A percentile compares a stretch with the other conserved stretches of the same genome.
Evolutionary conservation across 805 yeast genomes (phyloP).

Genomic region (Kuraishia piskuri): DNA sequence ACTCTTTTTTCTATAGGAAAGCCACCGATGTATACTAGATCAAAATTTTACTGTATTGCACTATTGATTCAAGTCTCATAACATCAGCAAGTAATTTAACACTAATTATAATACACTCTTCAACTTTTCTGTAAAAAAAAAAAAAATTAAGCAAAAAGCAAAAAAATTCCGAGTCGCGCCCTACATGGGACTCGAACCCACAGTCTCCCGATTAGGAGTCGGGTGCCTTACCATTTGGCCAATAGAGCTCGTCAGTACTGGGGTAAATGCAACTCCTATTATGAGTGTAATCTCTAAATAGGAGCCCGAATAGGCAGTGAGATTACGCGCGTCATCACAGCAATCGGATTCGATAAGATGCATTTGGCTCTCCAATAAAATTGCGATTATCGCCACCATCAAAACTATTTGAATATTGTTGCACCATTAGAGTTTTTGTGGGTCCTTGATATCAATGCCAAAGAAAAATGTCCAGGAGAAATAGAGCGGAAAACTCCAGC

Average conservation of each 20-base stretch:
- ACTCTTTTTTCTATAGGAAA: not conserved
- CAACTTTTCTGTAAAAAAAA: not conserved
- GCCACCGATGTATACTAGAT: no score
- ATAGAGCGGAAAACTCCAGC: slow-evolving; percentile 3
- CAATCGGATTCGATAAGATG: not conserved
- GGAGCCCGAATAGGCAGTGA: not conserved
- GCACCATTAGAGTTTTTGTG: no score
- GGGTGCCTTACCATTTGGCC: slow-evolving; percentile 40
- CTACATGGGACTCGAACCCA: slow-evolving; percentile 34
- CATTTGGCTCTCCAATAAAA: not conserved
- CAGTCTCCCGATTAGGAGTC: slow-evolving; percentile 38
- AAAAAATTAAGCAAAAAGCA: not conserved
- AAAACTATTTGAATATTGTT: no score
- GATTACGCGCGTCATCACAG: not conserved
- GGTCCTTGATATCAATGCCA: no score
- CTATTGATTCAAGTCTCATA: not conserved
- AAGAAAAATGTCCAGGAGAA: slow-evolving; percentile 7
- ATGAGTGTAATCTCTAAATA: not conserved
- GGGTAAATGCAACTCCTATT: not conserved
- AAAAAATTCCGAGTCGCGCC: slow-evolving; percentile 18
- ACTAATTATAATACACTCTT: not conserved
- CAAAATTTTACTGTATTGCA: no score
- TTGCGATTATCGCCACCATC: no score
- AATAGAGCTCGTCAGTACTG: slow-evolving; percentile 21
- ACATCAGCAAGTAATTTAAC: not conserved